phyloP scores from a whole-genome alignment of 371 early-diverging fungal species.

The Saksenaea oblongispora region DNA sequence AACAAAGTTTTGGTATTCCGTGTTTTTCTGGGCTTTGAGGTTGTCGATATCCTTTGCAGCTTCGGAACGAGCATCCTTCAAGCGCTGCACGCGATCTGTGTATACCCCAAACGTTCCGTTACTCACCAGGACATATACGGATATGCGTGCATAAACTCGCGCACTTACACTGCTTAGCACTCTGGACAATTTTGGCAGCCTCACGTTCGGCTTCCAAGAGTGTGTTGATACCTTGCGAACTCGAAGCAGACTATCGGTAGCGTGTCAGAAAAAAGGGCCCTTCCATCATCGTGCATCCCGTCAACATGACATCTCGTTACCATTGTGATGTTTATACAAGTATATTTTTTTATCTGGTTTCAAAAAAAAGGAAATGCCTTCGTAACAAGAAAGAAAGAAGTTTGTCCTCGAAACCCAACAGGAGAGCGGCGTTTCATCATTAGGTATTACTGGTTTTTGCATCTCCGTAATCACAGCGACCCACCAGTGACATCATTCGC shows the following conservation, averaged over 20 bases:
- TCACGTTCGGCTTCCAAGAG: conserved; percentile 87
- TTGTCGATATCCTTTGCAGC: conserved; percentile 91
- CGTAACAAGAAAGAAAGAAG: too few species aligned
- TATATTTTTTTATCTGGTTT: too few species aligned
- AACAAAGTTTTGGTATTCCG: conserved; percentile 82
- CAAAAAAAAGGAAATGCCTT: too few species aligned
- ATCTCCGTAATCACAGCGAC: too few species aligned
- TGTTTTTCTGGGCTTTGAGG: conserved; percentile 82
- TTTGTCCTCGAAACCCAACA: too few species aligned
- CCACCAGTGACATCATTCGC: too few species aligned
- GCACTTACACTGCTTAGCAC: conserved; percentile 88
- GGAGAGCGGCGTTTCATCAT: too few species aligned
- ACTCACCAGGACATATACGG: too few species aligned
- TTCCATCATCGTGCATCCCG: too few species aligned
- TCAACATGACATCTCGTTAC: too few species aligned
- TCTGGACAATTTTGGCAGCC: conserved; percentile 87
- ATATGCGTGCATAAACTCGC: neutral
- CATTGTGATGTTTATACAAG: too few species aligned
- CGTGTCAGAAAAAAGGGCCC: neutral
- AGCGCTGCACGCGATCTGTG: conserved; percentile 87
- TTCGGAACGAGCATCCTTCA: conserved; percentile 94
- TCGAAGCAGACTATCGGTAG: conserved; percentile 60
- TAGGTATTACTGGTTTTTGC: too few species aligned
- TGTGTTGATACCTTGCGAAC: conserved; percentile 82
- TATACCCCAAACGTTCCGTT: neutral